Conservation (phyloP, 78 protist genomes). For the Guillardia theta region DNA sequence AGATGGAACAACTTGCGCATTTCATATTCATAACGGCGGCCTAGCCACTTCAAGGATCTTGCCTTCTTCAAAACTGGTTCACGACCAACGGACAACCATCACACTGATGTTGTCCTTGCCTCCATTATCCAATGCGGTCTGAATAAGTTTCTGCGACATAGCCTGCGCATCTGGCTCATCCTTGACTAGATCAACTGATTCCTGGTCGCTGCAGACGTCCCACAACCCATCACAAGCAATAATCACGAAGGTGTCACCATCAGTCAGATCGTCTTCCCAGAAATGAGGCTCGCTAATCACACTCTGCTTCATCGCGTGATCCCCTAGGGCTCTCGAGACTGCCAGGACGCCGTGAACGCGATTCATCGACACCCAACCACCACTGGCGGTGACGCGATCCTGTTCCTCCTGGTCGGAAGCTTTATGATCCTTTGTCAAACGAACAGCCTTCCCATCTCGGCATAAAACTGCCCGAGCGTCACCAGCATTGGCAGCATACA, state of each 20-base stretch:
- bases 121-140: not conserved
- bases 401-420: constrained; percentile 19
- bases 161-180: not conserved
- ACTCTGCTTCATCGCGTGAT: constrained; percentile 48
- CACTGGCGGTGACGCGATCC: not conserved
- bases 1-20: no score
- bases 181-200: not conserved
- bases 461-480: constrained; percentile 30
- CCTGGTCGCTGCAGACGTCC: constrained; percentile 36
- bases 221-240: constrained; percentile 37
- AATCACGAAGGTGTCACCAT: not conserved
- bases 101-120: not conserved
- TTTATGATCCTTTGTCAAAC: constrained; percentile 9
- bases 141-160: not conserved
- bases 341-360: constrained; percentile 43
- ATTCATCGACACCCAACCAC: not conserved
- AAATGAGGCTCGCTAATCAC: constrained; percentile 27
- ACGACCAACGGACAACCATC: constrained; percentile 4
- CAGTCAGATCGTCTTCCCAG: not conserved
- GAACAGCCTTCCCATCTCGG: not conserved
- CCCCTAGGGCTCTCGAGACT: constrained; percentile 47
- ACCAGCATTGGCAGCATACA: constrained; percentile 44
- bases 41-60: no score
- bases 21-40: no score
- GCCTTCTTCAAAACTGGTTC: no score